Base-by-base conservation (phyloP, 78 protist genomes). In the Capsaspora owczarzaki region DNA sequence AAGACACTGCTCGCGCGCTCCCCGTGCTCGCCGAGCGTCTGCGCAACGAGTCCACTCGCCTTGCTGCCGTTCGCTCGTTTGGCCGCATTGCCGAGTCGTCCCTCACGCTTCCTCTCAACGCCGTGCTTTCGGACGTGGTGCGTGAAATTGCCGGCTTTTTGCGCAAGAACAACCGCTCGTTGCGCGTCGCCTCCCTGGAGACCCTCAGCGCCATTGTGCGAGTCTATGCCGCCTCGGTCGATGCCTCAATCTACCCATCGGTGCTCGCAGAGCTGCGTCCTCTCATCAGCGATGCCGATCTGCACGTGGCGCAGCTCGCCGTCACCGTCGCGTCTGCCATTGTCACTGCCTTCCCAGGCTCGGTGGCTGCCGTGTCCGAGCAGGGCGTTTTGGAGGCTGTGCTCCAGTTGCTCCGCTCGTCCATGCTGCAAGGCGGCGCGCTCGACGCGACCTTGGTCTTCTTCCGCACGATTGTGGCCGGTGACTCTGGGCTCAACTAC, bases 371-470 rank as follows among this genome's bases (percentile, higher is more conserved):
- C 23, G 12, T 90, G 33, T 20, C 27, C 14, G 3, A 16, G 0
- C 35, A 80, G 5, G 61, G 10, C 35, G 23, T 61, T 29, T 78
- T 42, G 19, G 14, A 66, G 38, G 8, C 16, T 33, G 29, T 14
- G 5, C 42, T 51, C 20, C 19, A 14, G 41, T 0, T 95, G 51
- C n/a, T 91, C 6, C 35, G 38, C 49, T 61, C 86, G 14, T 79
- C 96, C 8, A 46, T 94, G 19, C 88, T 93, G 40, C 96, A 95
- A 76, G 97, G 98, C 38, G 76, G 56, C 1, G 92, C 98, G 0
- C 82, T 95, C 66, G 53, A 76, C 37, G 76, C 31, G 33, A 16
- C 41, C 25, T 4, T 20, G n/a, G 41, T 38, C 66, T 19, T 56
- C 35, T 61, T 46, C 46, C 40, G 29, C 5, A 43, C 44, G 35